phyloP scores from a whole-genome alignment of 2,329 filamentous ascomycete genomes.

The Scedosporium boydii region DNA sequence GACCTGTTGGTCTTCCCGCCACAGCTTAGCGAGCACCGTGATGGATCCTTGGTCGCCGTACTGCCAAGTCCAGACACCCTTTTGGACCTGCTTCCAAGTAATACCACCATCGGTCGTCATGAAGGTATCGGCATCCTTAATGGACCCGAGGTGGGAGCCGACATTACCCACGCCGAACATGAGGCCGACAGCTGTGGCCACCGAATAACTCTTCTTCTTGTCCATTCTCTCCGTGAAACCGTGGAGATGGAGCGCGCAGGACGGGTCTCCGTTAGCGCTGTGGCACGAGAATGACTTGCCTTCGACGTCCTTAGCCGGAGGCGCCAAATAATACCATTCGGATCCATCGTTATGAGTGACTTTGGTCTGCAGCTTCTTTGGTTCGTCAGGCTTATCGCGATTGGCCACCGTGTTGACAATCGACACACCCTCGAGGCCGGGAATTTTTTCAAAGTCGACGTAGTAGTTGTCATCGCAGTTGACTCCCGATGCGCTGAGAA shows the following conservation, averaged over 20 bases:
- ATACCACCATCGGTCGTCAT: constrained; percentile 88
- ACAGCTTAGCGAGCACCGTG: constrained; percentile 73
- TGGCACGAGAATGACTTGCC: constrained; percentile 61
- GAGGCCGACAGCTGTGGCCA: constrained; percentile 75
- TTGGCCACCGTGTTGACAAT: constrained; percentile 83
- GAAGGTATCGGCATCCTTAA: constrained; percentile 76
- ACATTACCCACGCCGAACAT: constrained; percentile 93
- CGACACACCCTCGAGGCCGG: constrained; percentile 81
- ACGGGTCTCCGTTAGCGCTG: constrained; percentile 44
- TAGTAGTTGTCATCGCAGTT: constrained; percentile 70
- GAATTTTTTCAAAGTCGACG: constrained; percentile 95
- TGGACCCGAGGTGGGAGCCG: constrained; percentile 54
- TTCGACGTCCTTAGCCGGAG: constrained; percentile 62
- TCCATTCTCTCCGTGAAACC: constrained; percentile 88
- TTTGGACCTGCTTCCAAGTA: constrained; percentile 75
- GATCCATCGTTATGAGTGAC: constrained; percentile 96
- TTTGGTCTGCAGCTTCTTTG: constrained; percentile 77
- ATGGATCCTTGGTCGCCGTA: constrained; percentile 93
- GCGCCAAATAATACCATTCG: constrained; percentile 68
- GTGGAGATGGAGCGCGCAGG: constrained; percentile 85
- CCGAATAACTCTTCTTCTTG: constrained; percentile 77
- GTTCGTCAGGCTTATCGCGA: constrained; percentile 59
- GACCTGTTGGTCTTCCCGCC: constrained; percentile 55
- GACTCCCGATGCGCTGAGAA: constrained; percentile 70
- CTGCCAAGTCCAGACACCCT: constrained; percentile 86